These are phyloP conservation scores for Lanmaoa pseudosensibilis DNA, from an alignment of 768 basidiomycete species.

Conservation along the genomic window DNA sequence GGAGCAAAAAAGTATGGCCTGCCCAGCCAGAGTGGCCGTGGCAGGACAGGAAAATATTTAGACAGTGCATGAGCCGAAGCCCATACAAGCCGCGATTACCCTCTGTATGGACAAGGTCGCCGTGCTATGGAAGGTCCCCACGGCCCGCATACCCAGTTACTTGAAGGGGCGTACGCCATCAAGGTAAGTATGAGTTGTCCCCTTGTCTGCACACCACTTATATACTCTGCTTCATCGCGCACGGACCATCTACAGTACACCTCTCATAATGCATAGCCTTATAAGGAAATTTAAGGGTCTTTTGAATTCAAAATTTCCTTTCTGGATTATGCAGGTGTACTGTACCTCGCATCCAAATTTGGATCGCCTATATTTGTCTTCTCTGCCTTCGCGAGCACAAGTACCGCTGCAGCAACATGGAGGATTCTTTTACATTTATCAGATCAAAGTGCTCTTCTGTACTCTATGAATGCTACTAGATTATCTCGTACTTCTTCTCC, in stretches of 20 bases:
- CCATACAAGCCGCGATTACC: slow-evolving; percentile 59
- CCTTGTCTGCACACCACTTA: slow-evolving; percentile 8
- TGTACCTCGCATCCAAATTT: background rate
- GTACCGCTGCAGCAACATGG: background rate
- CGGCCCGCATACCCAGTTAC: no score
- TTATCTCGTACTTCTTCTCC: slow-evolving; percentile 81
- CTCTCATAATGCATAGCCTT: no score
- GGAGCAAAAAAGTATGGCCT: slow-evolving; percentile 42
- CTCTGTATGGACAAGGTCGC: slow-evolving; percentile 70
- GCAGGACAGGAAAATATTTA: slow-evolving; percentile 77
- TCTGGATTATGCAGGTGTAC: no score
- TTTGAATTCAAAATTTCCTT: no score
- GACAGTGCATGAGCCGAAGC: slow-evolving; percentile 76
- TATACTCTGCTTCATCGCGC: slow-evolving; percentile 29
- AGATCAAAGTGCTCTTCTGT: slow-evolving; percentile 57
- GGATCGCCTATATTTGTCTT: background rate
- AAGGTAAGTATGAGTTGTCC: no score
- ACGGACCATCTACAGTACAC: slow-evolving; percentile 37
- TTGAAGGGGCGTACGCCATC: no score
- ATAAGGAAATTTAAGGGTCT: no score
- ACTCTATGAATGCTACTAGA: slow-evolving; percentile 71
- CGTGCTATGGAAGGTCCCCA: slow-evolving; percentile 57
- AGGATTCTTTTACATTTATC: background rate
- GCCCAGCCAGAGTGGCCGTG: slow-evolving; percentile 54
- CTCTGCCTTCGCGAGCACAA: background rate